Percentiles rank a stretch among this genome's conserved stretches.
These are phyloP conservation scores for Fusarium tjaetaba DNA, from an alignment of 2,329 filamentous ascomycete species.

Conservation along the genomic window DNA sequence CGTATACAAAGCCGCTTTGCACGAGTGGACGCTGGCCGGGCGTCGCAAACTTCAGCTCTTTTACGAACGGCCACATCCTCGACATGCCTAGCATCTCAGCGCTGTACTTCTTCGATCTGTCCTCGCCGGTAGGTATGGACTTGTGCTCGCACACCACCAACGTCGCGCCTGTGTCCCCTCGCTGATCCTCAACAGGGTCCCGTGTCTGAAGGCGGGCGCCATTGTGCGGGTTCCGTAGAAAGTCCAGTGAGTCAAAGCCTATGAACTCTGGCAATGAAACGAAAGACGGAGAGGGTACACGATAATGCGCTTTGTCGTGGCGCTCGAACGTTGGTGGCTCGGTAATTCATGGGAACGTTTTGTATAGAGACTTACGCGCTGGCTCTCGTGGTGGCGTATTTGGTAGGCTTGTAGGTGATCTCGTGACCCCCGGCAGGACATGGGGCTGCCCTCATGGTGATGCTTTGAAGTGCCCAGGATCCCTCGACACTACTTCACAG, in stretches of 20 bases:
- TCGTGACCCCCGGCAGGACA: too few relatives aligned
- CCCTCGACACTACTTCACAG: slow-evolving; percentile 78
- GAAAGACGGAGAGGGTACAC: slow-evolving; percentile 87
- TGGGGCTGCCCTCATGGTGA: too few relatives aligned
- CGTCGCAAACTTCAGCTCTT: background rate
- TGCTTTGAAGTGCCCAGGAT: too few relatives aligned
- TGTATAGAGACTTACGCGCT: slow-evolving; percentile 69
- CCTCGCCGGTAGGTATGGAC: background rate
- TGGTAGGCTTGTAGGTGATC: too few relatives aligned
- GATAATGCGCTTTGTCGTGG: slow-evolving; percentile 63
- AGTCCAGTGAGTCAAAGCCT: background rate
- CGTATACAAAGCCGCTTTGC: background rate
- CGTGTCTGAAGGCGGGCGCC: background rate
- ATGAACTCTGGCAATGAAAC: slow-evolving; percentile 82
- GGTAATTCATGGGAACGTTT: slow-evolving; percentile 74
- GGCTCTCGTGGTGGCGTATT: too few relatives aligned
- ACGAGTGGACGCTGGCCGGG: background rate
- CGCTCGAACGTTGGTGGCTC: slow-evolving; percentile 79
- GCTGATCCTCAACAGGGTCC: background rate
- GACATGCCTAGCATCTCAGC: background rate
- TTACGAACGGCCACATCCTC: too few relatives aligned
- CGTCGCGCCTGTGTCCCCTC: background rate
- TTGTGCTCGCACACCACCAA: background rate
- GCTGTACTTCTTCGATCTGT: background rate
- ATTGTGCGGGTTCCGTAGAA: background rate